Evolutionary conservation across 805 yeast species (phyloP), one percentile per base, ranked within the genome.

Genomic region (Ascoidea asiatica): DNA sequence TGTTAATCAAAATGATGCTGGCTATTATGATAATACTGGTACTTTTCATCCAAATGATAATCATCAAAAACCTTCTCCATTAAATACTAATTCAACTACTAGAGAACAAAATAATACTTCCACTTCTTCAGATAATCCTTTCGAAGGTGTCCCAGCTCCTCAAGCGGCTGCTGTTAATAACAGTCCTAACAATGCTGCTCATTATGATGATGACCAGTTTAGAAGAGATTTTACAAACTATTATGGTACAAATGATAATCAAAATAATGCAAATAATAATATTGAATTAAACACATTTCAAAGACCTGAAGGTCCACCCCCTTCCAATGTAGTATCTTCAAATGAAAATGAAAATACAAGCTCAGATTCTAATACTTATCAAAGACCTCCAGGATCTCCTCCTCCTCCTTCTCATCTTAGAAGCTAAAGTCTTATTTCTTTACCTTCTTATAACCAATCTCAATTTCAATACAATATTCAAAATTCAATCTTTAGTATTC

Each of bases 1-100:
- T 15, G 78, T 88, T 0, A 79, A 78, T 49, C 85, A 79, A 22
- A 68, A 73, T 41, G 95, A 88, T 56, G 74, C 82, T 57, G 95
- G 94, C 0, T 80, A 73, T 57, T 85, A 83, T 53, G 92, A 84
- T 57, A 63, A 62, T 35, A 58, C 67, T 33, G 95, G 87, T 36
- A 65, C 57, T 44, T 72, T 72, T 51, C 52, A 61, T 37, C 70
- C 43, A n/a, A 49, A 49, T 36, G 39, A 38, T 19, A 42, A 40
- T 11, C n/a, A 33, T 5, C 37, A 40, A 15, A 29, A 29, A 15
- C 15, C 35, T 29, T 11, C 35, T 29, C 8, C 35, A 29, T 11
- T 29, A 8, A 29, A 2, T 11, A 29, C 35, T 29, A 8, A 8
- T 15, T 8, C 35, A 15, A 29, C 4, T 15, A 11, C 4, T 11